A percentile compares a stretch with the other conserved stretches of the same genome.
These are phyloP conservation scores for Cymbopogon citratus DNA, from an alignment of 176 grass and related monocot genomes.

Conservation along the genomic window DNA sequence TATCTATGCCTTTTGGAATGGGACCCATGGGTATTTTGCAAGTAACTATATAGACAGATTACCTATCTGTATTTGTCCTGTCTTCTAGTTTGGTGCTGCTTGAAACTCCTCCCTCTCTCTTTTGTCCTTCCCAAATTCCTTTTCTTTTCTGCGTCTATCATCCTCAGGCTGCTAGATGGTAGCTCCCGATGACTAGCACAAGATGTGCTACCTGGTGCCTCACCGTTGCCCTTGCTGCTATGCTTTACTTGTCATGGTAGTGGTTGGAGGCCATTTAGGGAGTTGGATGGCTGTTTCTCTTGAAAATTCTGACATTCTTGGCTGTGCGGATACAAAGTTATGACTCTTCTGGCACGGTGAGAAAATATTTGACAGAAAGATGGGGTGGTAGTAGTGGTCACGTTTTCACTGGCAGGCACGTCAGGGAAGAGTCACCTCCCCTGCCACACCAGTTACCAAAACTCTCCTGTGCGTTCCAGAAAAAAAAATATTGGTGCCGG, in stretches of 20 bases:
- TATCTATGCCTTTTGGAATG: background rate
- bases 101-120: background rate
- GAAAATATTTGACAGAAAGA: background rate
- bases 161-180: background rate
- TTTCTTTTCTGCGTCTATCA: background rate
- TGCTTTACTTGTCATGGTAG: background rate
- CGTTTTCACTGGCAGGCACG: background rate
- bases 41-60: background rate
- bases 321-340: background rate
- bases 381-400: background rate
- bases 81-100: background rate
- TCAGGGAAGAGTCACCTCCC: background rate
- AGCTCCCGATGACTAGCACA: background rate
- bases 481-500: background rate
- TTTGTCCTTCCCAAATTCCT: background rate
- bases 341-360: background rate
- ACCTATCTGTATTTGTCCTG: background rate
- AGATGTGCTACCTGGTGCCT: background rate
- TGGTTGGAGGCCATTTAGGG: background rate
- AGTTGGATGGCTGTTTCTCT: background rate
- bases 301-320: background rate
- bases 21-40: background rate
- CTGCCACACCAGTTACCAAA: background rate
- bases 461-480: background rate
- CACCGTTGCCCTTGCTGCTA: background rate